A percentile compares a stretch with the other conserved stretches of the same genome.
Conservation (phyloP, 2,329 filamentous ascomycete species). For the Diaporthe ilicicola region DNA sequence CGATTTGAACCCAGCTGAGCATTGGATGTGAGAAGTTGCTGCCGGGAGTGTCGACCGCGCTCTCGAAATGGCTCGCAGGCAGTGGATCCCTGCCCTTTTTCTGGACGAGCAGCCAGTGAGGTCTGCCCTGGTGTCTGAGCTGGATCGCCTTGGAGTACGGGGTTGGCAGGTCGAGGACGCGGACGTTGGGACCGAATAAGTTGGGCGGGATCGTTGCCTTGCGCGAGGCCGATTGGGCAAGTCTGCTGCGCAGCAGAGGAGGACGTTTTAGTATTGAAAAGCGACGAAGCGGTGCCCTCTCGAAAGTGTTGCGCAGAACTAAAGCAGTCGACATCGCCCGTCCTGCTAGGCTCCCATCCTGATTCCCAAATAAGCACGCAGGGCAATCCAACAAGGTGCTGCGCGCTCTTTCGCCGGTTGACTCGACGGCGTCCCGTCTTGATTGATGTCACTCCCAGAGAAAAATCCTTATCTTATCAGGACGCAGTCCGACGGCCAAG, state of each 20-base stretch:
- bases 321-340: conserved; percentile 8
- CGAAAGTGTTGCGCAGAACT: background rate
- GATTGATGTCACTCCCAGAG: conserved; percentile 14
- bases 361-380: background rate
- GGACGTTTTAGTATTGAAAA: background rate
- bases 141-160: background rate
- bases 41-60: conserved; percentile 12
- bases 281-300: background rate
- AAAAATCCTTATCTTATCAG: conserved; percentile 29
- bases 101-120: conserved; percentile 15
- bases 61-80: background rate
- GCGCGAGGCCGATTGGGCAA: background rate
- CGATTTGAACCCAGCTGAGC: conserved; percentile 77
- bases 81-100: background rate
- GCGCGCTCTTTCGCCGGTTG: conserved; percentile 15
- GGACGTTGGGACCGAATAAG: conserved; percentile 3
- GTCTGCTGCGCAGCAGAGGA: background rate
- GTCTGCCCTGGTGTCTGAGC: background rate
- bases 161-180: background rate
- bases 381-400: background rate
- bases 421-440: conserved; percentile 1
- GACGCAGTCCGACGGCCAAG: background rate
- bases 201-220: background rate
- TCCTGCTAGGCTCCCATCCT: conserved; percentile 2
- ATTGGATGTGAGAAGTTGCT: conserved; percentile 53